Evolutionary conservation across 805 yeast genomes (phyloP).

Genomic region (Candida hungchunana): DNA sequence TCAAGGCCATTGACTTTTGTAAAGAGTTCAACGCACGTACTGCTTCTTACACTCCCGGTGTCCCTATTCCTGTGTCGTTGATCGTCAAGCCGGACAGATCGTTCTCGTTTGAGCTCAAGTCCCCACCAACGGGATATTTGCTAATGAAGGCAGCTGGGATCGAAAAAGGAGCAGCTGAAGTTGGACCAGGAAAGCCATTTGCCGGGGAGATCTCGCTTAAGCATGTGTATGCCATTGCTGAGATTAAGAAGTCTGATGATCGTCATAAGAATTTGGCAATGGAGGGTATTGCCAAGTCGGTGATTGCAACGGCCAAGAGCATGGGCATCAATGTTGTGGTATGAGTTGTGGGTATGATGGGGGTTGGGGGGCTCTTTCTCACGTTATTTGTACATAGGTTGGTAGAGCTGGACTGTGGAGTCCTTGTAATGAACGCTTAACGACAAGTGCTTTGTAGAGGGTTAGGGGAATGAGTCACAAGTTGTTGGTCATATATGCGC

Average conservation of each 20-base stretch:
- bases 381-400: too few species aligned
- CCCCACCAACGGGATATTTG: constrained; percentile 90
- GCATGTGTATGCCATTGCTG: constrained; percentile 92
- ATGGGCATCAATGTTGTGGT: constrained; percentile 82
- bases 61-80: constrained; percentile 83
- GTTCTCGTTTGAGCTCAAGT: constrained; percentile 78
- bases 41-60: constrained; percentile 78
- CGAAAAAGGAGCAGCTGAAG: constrained; percentile 69
- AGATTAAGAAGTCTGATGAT: constrained; percentile 83
- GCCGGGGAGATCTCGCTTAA: constrained; percentile 75
- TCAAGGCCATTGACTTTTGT: constrained; percentile 96
- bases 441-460: too few species aligned
- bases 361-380: too few species aligned
- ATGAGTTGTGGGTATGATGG: constrained; percentile 34
- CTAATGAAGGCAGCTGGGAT: constrained; percentile 76
- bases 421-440: too few species aligned
- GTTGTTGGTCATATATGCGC: too few species aligned
- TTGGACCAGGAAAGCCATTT: constrained; percentile 46
- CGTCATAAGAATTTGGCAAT: constrained; percentile 68
- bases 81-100: constrained; percentile 91
- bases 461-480: too few species aligned
- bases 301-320: constrained; percentile 84
- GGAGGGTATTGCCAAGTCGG: constrained; percentile 73
- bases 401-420: too few species aligned
- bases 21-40: constrained; percentile 98